Evolutionary conservation across 2,329 filamentous ascomycete genomes (phyloP).

Genomic region (Clonostachys solani): DNA sequence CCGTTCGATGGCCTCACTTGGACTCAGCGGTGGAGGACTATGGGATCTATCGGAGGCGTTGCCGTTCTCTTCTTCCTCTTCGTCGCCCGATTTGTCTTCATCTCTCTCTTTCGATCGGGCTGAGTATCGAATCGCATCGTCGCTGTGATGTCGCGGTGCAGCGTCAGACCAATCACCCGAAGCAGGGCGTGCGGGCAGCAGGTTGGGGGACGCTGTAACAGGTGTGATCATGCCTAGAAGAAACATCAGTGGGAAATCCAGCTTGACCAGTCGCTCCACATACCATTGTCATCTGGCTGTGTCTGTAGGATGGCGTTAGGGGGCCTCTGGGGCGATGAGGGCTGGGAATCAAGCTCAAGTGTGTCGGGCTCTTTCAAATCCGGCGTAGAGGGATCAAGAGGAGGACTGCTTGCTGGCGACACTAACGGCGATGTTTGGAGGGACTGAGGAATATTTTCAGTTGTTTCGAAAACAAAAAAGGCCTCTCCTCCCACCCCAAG

Average conservation of each 20-base stretch:
- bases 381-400: conserved; percentile 34
- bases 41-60: conserved; percentile 54
- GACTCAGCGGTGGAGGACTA: conserved; percentile 72
- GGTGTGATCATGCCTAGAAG: conserved; percentile 44
- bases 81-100: conserved; percentile 9
- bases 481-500: conserved; percentile 95
- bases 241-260: conserved; percentile 1
- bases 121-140: conserved; percentile 46
- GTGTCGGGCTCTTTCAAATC: conserved; percentile 64
- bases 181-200: conserved; percentile 36
- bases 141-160: conserved; percentile 43
- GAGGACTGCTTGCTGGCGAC: conserved; percentile 83
- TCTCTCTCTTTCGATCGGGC: conserved; percentile 27
- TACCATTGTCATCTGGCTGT: conserved; percentile 21
- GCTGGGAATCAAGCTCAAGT: conserved; percentile 56
- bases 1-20: conserved; percentile 74
- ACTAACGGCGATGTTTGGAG: conserved; percentile 93
- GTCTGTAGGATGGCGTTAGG: conserved; percentile 34
- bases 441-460: conserved; percentile 84
- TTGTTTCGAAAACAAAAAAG: conserved; percentile 98
- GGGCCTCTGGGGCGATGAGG: conserved; percentile 32
- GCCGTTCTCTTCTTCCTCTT: conserved; percentile 26
- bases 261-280: background rate
- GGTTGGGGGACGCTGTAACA: conserved; percentile 47
- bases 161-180: conserved; percentile 47